Conservation (phyloP, 2,329 filamentous ascomycete genomes). For the Bipolaris gigantea region DNA sequence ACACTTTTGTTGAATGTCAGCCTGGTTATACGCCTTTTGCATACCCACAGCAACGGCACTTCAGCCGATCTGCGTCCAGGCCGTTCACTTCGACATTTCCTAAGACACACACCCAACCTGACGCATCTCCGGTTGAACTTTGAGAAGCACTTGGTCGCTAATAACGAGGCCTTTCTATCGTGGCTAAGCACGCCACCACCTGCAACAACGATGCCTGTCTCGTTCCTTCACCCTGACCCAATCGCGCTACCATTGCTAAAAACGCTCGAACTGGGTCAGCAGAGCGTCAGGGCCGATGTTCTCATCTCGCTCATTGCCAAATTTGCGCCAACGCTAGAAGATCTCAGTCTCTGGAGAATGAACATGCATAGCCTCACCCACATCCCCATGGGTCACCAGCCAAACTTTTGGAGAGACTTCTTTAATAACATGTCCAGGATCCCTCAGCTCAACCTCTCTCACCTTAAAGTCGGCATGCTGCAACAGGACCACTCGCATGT, state of each 20-base stretch:
- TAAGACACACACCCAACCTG: constrained; percentile 49
- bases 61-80: constrained; percentile 2
- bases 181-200: constrained; percentile 37
- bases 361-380: constrained; percentile 18
- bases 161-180: constrained; percentile 39
- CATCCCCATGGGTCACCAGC: constrained; percentile 10
- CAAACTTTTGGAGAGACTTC: constrained; percentile 25
- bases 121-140: constrained; percentile 60
- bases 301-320: constrained; percentile 36
- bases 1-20: constrained; percentile 50
- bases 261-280: constrained; percentile 30
- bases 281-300: constrained; percentile 8
- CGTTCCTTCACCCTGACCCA: constrained; percentile 11
- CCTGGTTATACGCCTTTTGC: constrained; percentile 2
- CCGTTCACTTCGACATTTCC: constrained; percentile 42
- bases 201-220: not conserved
- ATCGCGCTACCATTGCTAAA: constrained; percentile 20
- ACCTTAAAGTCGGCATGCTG: constrained; percentile 23
- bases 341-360: constrained; percentile 54
- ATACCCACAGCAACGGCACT: constrained; percentile 19
- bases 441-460: constrained; percentile 14
- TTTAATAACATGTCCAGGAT: constrained; percentile 17
- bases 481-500: constrained; percentile 17
- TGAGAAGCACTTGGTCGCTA: constrained; percentile 16
- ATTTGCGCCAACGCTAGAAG: constrained; percentile 50